phyloP scores from a whole-genome alignment of 2,329 filamentous ascomycete genomes.

The Fusarium napiforme region DNA sequence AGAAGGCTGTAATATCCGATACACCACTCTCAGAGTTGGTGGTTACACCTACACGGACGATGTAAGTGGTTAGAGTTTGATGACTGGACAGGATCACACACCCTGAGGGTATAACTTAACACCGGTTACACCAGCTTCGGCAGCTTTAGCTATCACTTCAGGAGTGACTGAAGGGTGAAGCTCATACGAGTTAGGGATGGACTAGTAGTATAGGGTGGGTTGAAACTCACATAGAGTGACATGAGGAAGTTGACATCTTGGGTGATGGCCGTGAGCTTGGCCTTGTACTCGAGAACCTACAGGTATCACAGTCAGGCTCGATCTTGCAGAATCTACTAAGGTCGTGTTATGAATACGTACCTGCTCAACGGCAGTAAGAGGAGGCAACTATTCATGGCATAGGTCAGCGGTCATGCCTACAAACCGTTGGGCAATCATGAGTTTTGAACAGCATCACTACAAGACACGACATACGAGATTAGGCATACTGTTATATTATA shows the following conservation, averaged over 20 bases:
- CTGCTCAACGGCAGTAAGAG: slow-evolving; percentile 31
- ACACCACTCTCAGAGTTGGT: slow-evolving; percentile 78
- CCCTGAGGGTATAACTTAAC: slow-evolving; percentile 76
- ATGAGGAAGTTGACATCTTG: slow-evolving; percentile 76
- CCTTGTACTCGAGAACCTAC: slow-evolving; percentile 73
- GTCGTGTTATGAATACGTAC: slow-evolving; percentile 5
- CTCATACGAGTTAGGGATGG: slow-evolving; percentile 39
- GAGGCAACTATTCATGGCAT: slow-evolving; percentile 24
- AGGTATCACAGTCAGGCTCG: not conserved
- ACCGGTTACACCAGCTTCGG: slow-evolving; percentile 74
- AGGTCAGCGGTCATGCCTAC: slow-evolving; percentile 4
- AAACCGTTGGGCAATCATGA: not conserved
- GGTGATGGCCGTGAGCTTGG: slow-evolving; percentile 68
- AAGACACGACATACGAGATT: slow-evolving; percentile 61
- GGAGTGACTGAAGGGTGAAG: slow-evolving; percentile 72
- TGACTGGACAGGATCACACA: not conserved
- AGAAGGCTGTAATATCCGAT: slow-evolving; percentile 75
- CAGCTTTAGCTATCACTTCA: slow-evolving; percentile 77
- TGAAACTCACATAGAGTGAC: slow-evolving; percentile 69
- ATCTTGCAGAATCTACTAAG: too few relatives aligned
- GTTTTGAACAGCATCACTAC: slow-evolving; percentile 8
- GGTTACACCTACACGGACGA: slow-evolving; percentile 60
- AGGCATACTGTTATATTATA: slow-evolving; percentile 57
- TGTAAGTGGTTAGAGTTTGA: slow-evolving; percentile 21
- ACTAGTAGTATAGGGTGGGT: not conserved